A percentile compares a stretch with the other conserved stretches of the same genome.
These are phyloP conservation scores for Boletus huronensis DNA, from an alignment of 768 basidiomycete genomes.

Conservation along the genomic window DNA sequence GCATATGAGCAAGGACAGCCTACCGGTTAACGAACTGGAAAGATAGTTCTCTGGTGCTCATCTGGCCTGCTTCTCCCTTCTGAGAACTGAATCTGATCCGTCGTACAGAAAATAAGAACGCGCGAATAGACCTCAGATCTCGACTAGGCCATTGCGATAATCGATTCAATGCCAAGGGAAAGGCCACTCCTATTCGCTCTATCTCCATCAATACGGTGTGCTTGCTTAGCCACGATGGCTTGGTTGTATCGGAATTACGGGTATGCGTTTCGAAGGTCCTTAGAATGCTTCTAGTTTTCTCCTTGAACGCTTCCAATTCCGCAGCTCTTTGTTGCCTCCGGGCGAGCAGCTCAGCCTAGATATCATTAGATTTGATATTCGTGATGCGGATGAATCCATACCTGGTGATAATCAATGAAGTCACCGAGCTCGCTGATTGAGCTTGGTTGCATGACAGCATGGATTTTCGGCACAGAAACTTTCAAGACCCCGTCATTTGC, in stretches of 20 bases:
- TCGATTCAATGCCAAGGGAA: constrained; percentile 70
- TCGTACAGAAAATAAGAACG: constrained; percentile 83
- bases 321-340: constrained; percentile 71
- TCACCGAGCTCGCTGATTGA: constrained; percentile 90
- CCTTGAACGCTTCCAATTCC: constrained; percentile 81
- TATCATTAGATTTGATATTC: constrained; percentile 13
- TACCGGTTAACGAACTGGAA: constrained; percentile 85
- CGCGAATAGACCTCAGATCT: constrained; percentile 53
- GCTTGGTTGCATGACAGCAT: constrained; percentile 92
- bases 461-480: constrained; percentile 66
- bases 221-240: constrained; percentile 52
- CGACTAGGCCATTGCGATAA: constrained; percentile 39
- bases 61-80: constrained; percentile 75
- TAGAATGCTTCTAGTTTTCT: constrained; percentile 71
- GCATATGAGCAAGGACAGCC: constrained; percentile 17
- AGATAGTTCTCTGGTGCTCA: constrained; percentile 65
- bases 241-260: constrained; percentile 21
- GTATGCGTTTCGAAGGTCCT: constrained; percentile 67
- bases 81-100: constrained; percentile 69
- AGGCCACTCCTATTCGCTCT: constrained; percentile 80
- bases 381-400: constrained; percentile 24
- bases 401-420: constrained; percentile 82
- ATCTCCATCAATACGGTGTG: constrained; percentile 54
- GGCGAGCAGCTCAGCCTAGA: constrained; percentile 67
- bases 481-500: constrained; percentile 40